phyloP scores from a whole-genome alignment of 257 asterid species.

The Sherardia arvensis region DNA sequence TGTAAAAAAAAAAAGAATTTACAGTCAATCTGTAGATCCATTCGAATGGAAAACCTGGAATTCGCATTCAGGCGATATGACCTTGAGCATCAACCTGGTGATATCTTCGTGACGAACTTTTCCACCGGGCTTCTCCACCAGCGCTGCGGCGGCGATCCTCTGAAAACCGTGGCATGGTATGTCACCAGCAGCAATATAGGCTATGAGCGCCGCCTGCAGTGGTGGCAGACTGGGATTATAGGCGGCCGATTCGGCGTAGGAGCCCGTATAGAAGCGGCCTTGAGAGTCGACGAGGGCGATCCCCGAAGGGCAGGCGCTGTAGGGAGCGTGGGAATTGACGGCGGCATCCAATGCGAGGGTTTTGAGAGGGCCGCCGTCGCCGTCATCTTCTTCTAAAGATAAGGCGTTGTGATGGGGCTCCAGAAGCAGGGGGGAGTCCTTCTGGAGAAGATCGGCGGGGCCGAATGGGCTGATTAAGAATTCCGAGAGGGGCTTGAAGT shows the following conservation, averaged over 20 bases:
- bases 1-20: not conserved
- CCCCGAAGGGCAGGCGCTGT: conserved; percentile 81
- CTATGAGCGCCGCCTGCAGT: conserved; percentile 73
- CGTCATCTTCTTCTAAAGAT: conserved; percentile 16
- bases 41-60: conserved; percentile 42
- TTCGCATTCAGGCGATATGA: conserved; percentile 54
- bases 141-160: conserved; percentile 62
- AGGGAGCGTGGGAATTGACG: conserved; percentile 72
- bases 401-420: conserved; percentile 45
- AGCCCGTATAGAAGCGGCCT: conserved; percentile 62
- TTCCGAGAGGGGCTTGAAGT: not conserved
- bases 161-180: conserved; percentile 67
- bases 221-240: conserved; percentile 88
- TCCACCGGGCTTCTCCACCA: conserved; percentile 66
- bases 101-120: conserved; percentile 63
- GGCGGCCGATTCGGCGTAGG: conserved; percentile 79
- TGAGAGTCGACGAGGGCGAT: conserved; percentile 74
- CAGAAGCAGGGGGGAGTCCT: conserved; percentile 55
- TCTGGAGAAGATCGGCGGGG: conserved; percentile 58
- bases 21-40: conserved; percentile 10
- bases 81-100: conserved; percentile 50
- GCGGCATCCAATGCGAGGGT: conserved; percentile 65
- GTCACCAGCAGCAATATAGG: conserved; percentile 62
- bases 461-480: conserved; percentile 51
- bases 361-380: conserved; percentile 22